phyloP scores from a whole-genome alignment of 2,329 filamentous ascomycete genomes.

The Alternaria burnsii region DNA sequence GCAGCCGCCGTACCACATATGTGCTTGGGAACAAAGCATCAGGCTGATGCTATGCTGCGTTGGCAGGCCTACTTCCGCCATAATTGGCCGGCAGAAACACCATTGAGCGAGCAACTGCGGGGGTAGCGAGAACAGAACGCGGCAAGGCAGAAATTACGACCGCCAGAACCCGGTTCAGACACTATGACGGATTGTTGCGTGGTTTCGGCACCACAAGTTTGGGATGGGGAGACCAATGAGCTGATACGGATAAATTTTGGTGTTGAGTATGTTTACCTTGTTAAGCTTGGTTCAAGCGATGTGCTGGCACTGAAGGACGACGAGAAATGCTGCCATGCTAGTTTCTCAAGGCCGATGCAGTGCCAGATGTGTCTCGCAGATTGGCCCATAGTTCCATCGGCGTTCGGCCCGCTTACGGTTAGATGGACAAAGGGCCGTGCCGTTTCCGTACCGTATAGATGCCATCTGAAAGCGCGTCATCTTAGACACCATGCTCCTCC shows the following conservation, averaged over 20 bases:
- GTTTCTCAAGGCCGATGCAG: conserved; percentile 34
- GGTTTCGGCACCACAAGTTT: conserved; percentile 28
- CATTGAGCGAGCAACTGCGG: conserved; percentile 36
- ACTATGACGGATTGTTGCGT: conserved; percentile 43
- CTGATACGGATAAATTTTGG: conserved; percentile 22
- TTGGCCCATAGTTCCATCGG: conserved; percentile 33
- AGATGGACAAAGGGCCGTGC: conserved; percentile 40
- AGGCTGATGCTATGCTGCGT: conserved; percentile 41
- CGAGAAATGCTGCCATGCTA: conserved; percentile 37
- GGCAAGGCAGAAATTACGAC: conserved; percentile 35
- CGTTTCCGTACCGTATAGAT: conserved; percentile 39
- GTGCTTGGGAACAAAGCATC: conserved; percentile 28
- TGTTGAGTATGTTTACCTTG: conserved; percentile 30
- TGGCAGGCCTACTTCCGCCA: conserved; percentile 35
- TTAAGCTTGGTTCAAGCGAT: conserved; percentile 39
- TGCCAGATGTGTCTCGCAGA: conserved; percentile 42
- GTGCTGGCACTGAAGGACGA: conserved; percentile 44
- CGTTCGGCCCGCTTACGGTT: conserved; percentile 34
- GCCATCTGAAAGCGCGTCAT: conserved; percentile 34
- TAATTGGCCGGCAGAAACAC: conserved; percentile 42
- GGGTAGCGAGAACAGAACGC: conserved; percentile 32
- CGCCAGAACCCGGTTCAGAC: conserved; percentile 35
- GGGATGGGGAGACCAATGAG: conserved; percentile 40
- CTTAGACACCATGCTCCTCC: conserved; percentile 31
- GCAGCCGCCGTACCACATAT: conserved; percentile 34